Conservation (phyloP, 2,329 filamentous ascomycete species). For the Penicillium fuscoglaucum region DNA sequence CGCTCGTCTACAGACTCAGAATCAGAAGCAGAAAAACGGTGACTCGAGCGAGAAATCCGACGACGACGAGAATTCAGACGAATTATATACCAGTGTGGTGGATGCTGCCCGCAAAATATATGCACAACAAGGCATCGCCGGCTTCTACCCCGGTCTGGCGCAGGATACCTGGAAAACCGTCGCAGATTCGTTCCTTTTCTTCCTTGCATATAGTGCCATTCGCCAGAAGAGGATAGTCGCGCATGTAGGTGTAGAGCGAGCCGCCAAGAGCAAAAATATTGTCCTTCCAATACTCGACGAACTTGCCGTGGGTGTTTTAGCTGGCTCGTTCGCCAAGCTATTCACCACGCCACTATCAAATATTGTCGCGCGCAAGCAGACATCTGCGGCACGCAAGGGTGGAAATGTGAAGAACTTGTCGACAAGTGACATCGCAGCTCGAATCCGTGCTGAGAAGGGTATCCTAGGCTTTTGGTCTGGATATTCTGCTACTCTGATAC, state of each 20-base stretch:
- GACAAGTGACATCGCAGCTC: slow-evolving; percentile 59
- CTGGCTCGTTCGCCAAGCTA: slow-evolving; percentile 72
- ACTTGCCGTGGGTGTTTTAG: slow-evolving; percentile 66
- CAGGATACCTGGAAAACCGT: slow-evolving; percentile 67
- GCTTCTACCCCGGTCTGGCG: slow-evolving; percentile 68
- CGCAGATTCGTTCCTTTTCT: slow-evolving; percentile 81
- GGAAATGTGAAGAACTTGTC: slow-evolving; percentile 24
- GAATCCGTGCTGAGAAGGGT: slow-evolving; percentile 69
- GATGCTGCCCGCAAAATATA: slow-evolving; percentile 74
- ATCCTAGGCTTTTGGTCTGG: slow-evolving; percentile 80
- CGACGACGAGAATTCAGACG: slow-evolving; percentile 53
- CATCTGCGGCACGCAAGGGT: slow-evolving; percentile 49
- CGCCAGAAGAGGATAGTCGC: slow-evolving; percentile 47
- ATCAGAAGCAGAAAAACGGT: slow-evolving; percentile 55
- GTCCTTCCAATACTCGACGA: slow-evolving; percentile 67
- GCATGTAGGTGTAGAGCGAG: slow-evolving; percentile 24
- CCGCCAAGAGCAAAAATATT: slow-evolving; percentile 29
- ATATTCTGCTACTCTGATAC: slow-evolving; percentile 74
- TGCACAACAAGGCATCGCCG: slow-evolving; percentile 67
- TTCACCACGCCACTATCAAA: slow-evolving; percentile 80
- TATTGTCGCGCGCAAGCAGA: slow-evolving; percentile 79
- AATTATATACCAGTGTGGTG: slow-evolving; percentile 63
- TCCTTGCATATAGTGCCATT: slow-evolving; percentile 71
- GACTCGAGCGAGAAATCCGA: slow-evolving; percentile 25
- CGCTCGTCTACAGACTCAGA: slow-evolving; percentile 76